phyloP scores from a whole-genome alignment of 2,329 filamentous ascomycete species.

The Coniochaeta sp. region DNA sequence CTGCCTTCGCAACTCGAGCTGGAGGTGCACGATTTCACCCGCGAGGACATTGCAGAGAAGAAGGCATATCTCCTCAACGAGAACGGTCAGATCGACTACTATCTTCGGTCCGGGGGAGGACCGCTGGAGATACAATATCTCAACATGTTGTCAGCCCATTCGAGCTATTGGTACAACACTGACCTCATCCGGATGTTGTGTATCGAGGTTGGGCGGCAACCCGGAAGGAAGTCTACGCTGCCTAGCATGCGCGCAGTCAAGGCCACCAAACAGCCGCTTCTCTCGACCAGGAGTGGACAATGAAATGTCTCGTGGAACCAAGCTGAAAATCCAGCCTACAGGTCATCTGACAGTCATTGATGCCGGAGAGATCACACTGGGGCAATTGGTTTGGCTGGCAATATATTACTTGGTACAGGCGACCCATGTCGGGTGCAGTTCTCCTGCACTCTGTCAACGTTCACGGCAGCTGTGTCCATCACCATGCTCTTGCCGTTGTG shows the following conservation, averaged over 20 bases:
- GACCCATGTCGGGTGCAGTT: too few relatives aligned
- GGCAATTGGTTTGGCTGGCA: too few relatives aligned
- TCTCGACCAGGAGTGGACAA: neutral
- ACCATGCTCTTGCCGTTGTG: too few relatives aligned
- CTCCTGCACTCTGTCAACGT: too few relatives aligned
- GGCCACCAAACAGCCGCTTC: conserved; percentile 11
- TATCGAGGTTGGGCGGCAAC: conserved; percentile 71
- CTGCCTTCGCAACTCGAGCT: conserved; percentile 71
- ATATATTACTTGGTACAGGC: too few relatives aligned
- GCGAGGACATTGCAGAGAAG: conserved; percentile 87
- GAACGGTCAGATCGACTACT: conserved; percentile 93
- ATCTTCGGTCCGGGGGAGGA: conserved; percentile 73
- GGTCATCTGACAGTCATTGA: too few relatives aligned
- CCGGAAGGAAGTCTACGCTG: conserved; percentile 56
- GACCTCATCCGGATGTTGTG: conserved; percentile 92
- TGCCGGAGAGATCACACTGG: too few relatives aligned
- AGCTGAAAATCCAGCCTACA: too few relatives aligned
- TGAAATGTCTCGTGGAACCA: too few relatives aligned
- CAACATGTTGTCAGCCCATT: conserved; percentile 94
- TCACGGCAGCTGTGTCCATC: too few relatives aligned
- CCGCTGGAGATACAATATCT: conserved; percentile 92
- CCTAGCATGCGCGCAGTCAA: conserved; percentile 55
- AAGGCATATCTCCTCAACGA: conserved; percentile 86
- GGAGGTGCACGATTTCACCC: conserved; percentile 89
- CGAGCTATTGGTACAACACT: conserved; percentile 81